Base-by-base conservation (phyloP, 2,329 filamentous ascomycete species). In the Diaporthe sp. region DNA sequence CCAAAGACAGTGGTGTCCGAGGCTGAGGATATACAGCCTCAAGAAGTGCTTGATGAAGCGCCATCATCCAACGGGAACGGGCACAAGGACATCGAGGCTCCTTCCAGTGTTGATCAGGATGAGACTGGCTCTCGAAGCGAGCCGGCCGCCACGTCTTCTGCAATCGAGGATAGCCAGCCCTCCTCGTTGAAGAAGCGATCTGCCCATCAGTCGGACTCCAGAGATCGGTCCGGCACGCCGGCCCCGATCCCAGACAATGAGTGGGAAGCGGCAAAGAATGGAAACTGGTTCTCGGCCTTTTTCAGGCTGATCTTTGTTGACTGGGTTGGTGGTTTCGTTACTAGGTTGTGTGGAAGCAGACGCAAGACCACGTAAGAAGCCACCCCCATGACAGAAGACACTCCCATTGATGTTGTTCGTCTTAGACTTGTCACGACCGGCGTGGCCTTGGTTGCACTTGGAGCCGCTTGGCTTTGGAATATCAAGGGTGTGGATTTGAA, bases 261-360 rank as follows among this genome's bases (percentile, higher is more conserved):
- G 22, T 72, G 57, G 49, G 72, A 77, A 55, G 77, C 76, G 22
- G 75, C 70, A 44, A 77, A 77, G 53, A 75, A 39, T 34, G 76
- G 76, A 25, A 77, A 77, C 46, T 78, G 77, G 77, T 77, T 78
- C 57, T 75, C 68, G 15, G 74, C 77, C 34, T 78, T 78, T 42
- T 76, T 78, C 60, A 70, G 76, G 72, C 49, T 72, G 60, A 75
- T 77, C 28, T 77, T 78, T 57, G 75, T 78, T 65, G 74, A 77
- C 39, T 75, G 76, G 71, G 72, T 78, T 51, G 77, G 77, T 37
- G 72, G 72, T 17, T 73, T 78, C 62, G 67, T 78, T 39, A 67
- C 51, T 31, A 75, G 74, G 55, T 68, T 78, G 15, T 76, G 62
- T 58, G 77, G 76, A 31, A 60, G 73, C 49, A 51, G 58, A 60